Percentiles rank a stretch among this genome's conserved stretches.
Evolutionary conservation across 139 green algal species (phyloP).

Genomic region (Chlorella ohadii): DNA sequence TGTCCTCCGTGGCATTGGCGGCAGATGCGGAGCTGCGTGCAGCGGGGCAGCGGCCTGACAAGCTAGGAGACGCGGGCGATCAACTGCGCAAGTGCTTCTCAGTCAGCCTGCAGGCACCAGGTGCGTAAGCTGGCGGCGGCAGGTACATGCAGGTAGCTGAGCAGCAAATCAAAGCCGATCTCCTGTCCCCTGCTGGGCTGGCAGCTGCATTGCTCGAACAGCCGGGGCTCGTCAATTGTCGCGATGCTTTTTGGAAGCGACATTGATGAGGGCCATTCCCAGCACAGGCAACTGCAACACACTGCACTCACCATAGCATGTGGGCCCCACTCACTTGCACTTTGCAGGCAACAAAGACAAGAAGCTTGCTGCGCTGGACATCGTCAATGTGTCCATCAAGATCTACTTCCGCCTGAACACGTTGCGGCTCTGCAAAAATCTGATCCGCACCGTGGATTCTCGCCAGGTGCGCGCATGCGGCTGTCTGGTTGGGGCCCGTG

Average conservation of each 20-base stretch:
- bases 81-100: slow-evolving; percentile 75
- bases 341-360: slow-evolving; percentile 66
- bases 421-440: slow-evolving; percentile 74
- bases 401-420: slow-evolving; percentile 86
- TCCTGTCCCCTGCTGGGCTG: too few relatives aligned
- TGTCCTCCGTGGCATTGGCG: slow-evolving; percentile 46
- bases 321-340: too few relatives aligned
- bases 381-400: slow-evolving; percentile 80
- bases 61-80: slow-evolving; percentile 63
- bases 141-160: not conserved
- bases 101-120: slow-evolving; percentile 47
- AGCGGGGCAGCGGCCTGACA: slow-evolving; percentile 46
- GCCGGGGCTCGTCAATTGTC: too few relatives aligned
- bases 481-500: too few relatives aligned
- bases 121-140: not conserved
- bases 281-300: too few relatives aligned
- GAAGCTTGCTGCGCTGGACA: slow-evolving; percentile 67
- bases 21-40: slow-evolving; percentile 54
- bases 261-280: too few relatives aligned
- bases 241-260: too few relatives aligned
- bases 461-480: slow-evolving; percentile 8
- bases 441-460: slow-evolving; percentile 67
- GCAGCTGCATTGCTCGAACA: too few relatives aligned
- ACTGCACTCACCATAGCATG: too few relatives aligned
- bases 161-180: not conserved